These are phyloP conservation scores for Rutstroemia sp. DNA, from an alignment of 2,329 filamentous ascomycete genomes.

Conservation along the genomic window DNA sequence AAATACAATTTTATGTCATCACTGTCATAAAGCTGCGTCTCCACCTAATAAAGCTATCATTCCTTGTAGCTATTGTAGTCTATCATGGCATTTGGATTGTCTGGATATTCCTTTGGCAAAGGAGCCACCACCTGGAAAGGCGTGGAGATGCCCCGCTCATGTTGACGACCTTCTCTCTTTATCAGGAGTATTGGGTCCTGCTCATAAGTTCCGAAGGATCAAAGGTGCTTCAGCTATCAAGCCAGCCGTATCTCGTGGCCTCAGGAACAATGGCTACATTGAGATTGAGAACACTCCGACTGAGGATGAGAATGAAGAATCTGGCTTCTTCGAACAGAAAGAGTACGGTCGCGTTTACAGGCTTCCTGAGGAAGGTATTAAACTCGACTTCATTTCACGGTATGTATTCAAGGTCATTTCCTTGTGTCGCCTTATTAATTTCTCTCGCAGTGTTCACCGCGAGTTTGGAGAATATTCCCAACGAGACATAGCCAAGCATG, in stretches of 20 bases:
- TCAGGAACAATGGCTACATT: constrained; percentile 63
- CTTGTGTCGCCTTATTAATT: neutral
- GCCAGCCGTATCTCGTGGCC: constrained; percentile 53
- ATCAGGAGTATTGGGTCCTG: constrained; percentile 48
- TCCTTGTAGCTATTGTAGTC: constrained; percentile 73
- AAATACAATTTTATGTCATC: constrained; percentile 68
- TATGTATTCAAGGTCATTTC: constrained; percentile 31
- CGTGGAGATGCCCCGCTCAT: constrained; percentile 87
- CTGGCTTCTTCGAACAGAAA: constrained; percentile 49
- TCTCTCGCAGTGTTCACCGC: constrained; percentile 8
- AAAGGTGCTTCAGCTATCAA: constrained; percentile 46
- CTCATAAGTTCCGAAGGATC: constrained; percentile 54
- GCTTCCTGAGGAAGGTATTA: constrained; percentile 55
- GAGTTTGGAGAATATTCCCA: constrained; percentile 11
- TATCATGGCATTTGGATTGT: constrained; percentile 90
- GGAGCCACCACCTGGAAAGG: constrained; percentile 63
- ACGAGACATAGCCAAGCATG: constrained; percentile 1
- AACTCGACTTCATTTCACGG: constrained; percentile 65
- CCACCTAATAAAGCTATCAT: constrained; percentile 63
- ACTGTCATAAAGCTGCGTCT: constrained; percentile 60
- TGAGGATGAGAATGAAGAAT: constrained; percentile 38
- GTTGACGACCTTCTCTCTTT: constrained; percentile 65
- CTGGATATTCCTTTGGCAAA: constrained; percentile 75
- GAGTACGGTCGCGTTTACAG: constrained; percentile 60
- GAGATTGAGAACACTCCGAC: constrained; percentile 58